Evolutionary conservation across 2,329 filamentous ascomycete genomes (phyloP).

Genomic region (Phialophora tarda): DNA sequence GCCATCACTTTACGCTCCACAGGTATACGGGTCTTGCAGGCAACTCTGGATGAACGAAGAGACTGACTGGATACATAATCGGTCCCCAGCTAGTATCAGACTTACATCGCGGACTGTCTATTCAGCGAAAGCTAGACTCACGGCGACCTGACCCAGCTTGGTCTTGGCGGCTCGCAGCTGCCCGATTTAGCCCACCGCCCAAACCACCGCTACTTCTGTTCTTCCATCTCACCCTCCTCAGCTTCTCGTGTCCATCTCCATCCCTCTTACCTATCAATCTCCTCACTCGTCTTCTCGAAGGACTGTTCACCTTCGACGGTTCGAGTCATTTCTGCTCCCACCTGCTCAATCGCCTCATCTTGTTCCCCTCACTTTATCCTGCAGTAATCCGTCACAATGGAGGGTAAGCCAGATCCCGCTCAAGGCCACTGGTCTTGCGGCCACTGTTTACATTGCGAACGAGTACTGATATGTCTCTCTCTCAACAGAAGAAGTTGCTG

Average conservation of each 20-base stretch:
- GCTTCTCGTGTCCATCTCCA: conserved; percentile 29
- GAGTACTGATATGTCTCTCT: conserved; percentile 53
- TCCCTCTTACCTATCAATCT: conserved; percentile 30
- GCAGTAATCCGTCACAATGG: conserved; percentile 58
- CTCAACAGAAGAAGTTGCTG: conserved; percentile 92
- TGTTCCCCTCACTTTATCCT: conserved; percentile 26
- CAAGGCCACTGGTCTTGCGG: conserved; percentile 38
- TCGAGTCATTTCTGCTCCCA: conserved; percentile 21
- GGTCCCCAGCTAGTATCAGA: conserved; percentile 13
- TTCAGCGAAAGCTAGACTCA: conserved; percentile 14
- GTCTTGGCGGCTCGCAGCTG: conserved; percentile 29
- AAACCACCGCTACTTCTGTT: conserved; percentile 38
- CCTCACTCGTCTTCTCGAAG: conserved; percentile 31
- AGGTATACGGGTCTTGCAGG: conserved; percentile 10
- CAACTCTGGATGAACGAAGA: not conserved
- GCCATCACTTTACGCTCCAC: conserved; percentile 3
- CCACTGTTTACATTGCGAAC: conserved; percentile 9
- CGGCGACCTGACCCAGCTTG: conserved; percentile 19
- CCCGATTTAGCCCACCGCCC: conserved; percentile 24
- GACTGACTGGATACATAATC: conserved; percentile 14
- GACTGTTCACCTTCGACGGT: conserved; percentile 23
- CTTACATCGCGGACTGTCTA: conserved; percentile 5
- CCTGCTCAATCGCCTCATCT: conserved; percentile 16
- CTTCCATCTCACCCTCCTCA: conserved; percentile 38
- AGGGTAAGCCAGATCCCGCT: conserved; percentile 63